These are phyloP conservation scores for Hymenoscyphus repandus DNA, from an alignment of 2,329 filamentous ascomycete species.

Conservation along the genomic window DNA sequence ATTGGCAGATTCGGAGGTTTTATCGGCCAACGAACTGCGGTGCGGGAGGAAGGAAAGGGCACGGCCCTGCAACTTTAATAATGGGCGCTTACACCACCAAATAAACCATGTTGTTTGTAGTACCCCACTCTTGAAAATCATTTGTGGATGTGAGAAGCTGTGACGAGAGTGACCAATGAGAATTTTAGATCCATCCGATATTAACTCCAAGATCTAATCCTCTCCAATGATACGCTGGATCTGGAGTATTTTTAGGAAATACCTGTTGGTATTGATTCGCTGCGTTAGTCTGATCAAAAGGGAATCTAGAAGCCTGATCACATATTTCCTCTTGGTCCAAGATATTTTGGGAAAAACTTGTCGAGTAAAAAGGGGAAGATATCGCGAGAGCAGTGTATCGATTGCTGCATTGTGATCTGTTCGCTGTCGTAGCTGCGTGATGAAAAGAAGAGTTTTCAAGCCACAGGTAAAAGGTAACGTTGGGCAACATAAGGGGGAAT, in stretches of 20 bases:
- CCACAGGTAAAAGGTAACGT: constrained; percentile 16
- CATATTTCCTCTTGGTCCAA: neutral
- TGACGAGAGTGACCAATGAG: neutral
- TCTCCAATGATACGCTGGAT: neutral
- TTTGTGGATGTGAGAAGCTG: neutral
- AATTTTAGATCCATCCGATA: neutral
- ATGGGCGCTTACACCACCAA: too few species aligned
- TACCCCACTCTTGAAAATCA: neutral
- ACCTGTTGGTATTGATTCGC: neutral
- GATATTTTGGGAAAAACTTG: neutral
- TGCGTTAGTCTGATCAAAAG: neutral
- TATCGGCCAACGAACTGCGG: too few species aligned
- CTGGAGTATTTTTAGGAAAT: neutral
- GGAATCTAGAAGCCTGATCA: too few species aligned
- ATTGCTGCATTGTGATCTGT: constrained; percentile 1
- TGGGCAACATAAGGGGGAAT: constrained; percentile 8
- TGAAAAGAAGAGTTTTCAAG: neutral
- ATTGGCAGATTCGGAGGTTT: too few species aligned
- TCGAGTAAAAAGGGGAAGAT: neutral
- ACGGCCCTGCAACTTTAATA: too few species aligned
- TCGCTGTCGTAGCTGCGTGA: constrained; percentile 2
- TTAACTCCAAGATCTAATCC: neutral
- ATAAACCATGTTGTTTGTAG: too few species aligned
- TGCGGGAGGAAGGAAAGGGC: too few species aligned
- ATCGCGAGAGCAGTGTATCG: neutral